These are phyloP conservation scores for Hericium coralloides DNA, from an alignment of 768 basidiomycete genomes.

Conservation along the genomic window DNA sequence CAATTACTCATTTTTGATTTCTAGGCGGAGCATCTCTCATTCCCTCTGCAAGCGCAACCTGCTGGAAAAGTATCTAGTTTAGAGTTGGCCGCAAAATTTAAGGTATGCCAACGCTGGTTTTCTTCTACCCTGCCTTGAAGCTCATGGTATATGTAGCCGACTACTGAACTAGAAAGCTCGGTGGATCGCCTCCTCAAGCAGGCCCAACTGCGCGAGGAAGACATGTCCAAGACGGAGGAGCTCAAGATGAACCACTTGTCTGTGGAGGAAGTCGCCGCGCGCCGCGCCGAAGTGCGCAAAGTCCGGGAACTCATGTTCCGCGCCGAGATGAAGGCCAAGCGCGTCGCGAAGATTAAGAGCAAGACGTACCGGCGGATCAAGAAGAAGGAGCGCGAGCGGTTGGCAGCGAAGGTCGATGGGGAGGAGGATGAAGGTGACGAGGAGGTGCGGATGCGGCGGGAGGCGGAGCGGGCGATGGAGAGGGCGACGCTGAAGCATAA, in stretches of 20 bases:
- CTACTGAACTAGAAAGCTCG: slow-evolving; percentile 76
- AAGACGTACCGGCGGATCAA: slow-evolving; percentile 84
- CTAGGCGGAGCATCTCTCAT: slow-evolving; percentile 80
- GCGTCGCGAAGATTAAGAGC: slow-evolving; percentile 92
- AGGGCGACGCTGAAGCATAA: slow-evolving; percentile 86
- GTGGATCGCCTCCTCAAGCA: slow-evolving; percentile 73
- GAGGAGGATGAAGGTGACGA: slow-evolving; percentile 45
- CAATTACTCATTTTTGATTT: not conserved
- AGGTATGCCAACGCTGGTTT: slow-evolving; percentile 33
- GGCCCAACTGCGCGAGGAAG: slow-evolving; percentile 77
- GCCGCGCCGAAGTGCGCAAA: slow-evolving; percentile 73
- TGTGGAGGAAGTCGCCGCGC: slow-evolving; percentile 77
- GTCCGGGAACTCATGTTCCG: slow-evolving; percentile 94
- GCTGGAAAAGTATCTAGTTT: slow-evolving; percentile 54
- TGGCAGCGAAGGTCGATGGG: slow-evolving; percentile 36
- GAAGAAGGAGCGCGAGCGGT: slow-evolving; percentile 65
- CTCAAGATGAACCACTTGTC: slow-evolving; percentile 75
- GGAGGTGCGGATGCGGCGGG: slow-evolving; percentile 51
- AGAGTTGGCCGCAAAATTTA: slow-evolving; percentile 78
- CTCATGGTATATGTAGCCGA: slow-evolving; percentile 25
- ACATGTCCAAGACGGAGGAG: slow-evolving; percentile 73
- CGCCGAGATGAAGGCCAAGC: slow-evolving; percentile 82
- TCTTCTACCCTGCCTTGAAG: not conserved
- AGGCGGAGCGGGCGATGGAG: slow-evolving; percentile 77
- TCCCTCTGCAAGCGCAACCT: slow-evolving; percentile 66